Percentiles rank a stretch among this genome's conserved stretches.
phyloP scores from a whole-genome alignment of 2,329 filamentous ascomycete genomes.

The Cladorrhinum sp. region DNA sequence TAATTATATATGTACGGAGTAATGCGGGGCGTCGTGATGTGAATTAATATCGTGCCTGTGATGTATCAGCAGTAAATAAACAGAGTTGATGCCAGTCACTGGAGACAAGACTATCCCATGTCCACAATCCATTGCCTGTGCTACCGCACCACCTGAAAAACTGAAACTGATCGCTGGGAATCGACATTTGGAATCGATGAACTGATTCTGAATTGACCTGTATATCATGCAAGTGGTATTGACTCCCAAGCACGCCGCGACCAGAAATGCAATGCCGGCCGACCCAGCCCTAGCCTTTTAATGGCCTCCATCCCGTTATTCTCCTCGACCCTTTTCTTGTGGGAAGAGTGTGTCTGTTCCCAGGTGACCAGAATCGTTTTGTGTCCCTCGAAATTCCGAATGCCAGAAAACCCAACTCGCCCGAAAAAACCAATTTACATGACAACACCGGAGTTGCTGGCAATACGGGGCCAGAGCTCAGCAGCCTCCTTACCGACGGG shows the following conservation, averaged over 20 bases:
- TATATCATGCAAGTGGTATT: conserved; percentile 36
- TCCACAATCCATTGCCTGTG: no score
- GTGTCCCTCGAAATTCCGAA: conserved; percentile 27
- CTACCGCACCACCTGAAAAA: no score
- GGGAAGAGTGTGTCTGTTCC: conserved; percentile 25
- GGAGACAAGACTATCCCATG: background rate
- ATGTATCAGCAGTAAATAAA: background rate
- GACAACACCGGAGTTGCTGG: conserved; percentile 99
- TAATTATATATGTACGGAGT: background rate
- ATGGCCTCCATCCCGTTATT: conserved; percentile 22
- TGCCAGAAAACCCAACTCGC: conserved; percentile 23
- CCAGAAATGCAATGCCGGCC: conserved; percentile 36
- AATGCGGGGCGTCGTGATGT: background rate
- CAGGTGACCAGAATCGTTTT: conserved; percentile 25
- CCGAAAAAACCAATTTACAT: conserved; percentile 69
- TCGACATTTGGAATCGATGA: conserved; percentile 25
- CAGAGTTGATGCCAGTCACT: background rate
- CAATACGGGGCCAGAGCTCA: conserved; percentile 99
- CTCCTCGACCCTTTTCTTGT: conserved; percentile 18
- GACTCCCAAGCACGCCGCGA: conserved; percentile 35
- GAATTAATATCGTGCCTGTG: background rate
- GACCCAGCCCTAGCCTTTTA: conserved; percentile 31
- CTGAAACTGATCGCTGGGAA: background rate
- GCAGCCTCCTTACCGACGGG: conserved; percentile 99
- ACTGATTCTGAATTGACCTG: conserved; percentile 32